A percentile compares a stretch with the other conserved stretches of the same genome.
These are phyloP conservation scores for Penicillium coprophilum DNA, from an alignment of 495 filamentous ascomycete genomes.

Conservation along the genomic window DNA sequence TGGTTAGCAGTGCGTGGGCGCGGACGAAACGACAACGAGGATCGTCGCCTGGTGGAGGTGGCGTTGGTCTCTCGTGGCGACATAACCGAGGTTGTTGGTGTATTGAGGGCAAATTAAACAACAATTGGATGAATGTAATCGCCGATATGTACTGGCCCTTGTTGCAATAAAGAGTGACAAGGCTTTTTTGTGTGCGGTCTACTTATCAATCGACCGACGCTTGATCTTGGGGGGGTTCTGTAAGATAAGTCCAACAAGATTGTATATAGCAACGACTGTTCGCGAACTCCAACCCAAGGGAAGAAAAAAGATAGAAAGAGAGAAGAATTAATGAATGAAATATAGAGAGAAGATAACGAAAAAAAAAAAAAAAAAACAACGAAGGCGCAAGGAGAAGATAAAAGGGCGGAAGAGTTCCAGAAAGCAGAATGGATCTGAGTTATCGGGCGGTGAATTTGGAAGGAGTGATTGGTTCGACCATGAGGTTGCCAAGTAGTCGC, in stretches of 20 bases:
- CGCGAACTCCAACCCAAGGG: constrained; percentile 14
- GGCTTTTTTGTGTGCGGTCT: neutral
- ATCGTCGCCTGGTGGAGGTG: constrained; percentile 35
- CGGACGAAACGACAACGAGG: constrained; percentile 39
- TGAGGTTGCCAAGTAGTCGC: neutral
- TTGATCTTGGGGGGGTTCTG: constrained; percentile 3
- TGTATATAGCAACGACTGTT: constrained; percentile 8
- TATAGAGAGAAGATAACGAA: constrained; percentile 16
- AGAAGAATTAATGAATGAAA: constrained; percentile 17
- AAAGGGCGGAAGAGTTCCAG: constrained; percentile 26
- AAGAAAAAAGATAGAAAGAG: constrained; percentile 9
- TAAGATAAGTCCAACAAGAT: constrained; percentile 5
- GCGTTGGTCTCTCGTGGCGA: constrained; percentile 34
- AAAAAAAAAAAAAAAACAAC: constrained; percentile 18
- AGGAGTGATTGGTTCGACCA: constrained; percentile 18
- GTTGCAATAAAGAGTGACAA: neutral
- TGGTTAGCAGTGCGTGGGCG: constrained; percentile 37
- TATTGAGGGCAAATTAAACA: neutral
- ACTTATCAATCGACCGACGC: neutral
- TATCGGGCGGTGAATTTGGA: constrained; percentile 30
- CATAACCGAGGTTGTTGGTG: constrained; percentile 29
- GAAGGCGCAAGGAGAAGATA: constrained; percentile 24
- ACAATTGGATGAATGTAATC: neutral
- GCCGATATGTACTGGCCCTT: neutral
- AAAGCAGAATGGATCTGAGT: constrained; percentile 19